Base-by-base conservation (phyloP, 2,329 filamentous ascomycete species). In the Torrubiella hemipterigena region DNA sequence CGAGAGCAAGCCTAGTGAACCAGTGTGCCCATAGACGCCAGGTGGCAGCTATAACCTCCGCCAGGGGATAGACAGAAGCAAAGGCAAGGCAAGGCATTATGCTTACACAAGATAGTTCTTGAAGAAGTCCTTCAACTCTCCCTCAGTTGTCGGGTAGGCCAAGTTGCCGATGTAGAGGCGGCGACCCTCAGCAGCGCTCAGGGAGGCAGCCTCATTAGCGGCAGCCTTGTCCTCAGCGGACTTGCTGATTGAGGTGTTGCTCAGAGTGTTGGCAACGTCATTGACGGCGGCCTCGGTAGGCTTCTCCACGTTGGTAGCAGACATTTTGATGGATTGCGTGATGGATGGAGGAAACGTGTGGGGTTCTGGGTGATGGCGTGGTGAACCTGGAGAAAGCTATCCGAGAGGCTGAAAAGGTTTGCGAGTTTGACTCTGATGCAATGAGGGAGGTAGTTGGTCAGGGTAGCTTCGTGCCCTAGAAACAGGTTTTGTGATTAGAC, bases 81-180 rank as follows among this genome's bases (percentile, higher is more conserved):
- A n/a, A 26, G 7, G 30, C 15, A 24, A 32, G 29, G 36, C 29
- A 26, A 3, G 25, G 23, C 13, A 18, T 25, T 22, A 28, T 29
- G 83, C 89, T 75, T 76, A 98, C 91, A 98, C 85, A 72, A 91
- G 81, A 75, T 94, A 96, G 65, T 80, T 83, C 75, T 91, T 89
- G 81, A 98, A 98, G 77, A 98, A 98, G 53, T 91, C 83, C 75
- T 93, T 94, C 76, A 98, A 85, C 80, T 95, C 86, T 81, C 83
- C 91, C 83, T 96, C 91, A 63, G 86, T 94, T 79, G 91, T 96
- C 80, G 89, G 87, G 65, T 98, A 98, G 56, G 91, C 91, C 77
- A 98, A 83, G 75, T 98, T 98, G 73, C 91, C 91, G 72, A 98
- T 96, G 72, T 98, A 98, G 55, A 98, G 81, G 70, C 91, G 85